Evolutionary conservation across 495 filamentous ascomycete species (phyloP).

Genomic region (Trichoderma erinaceum): DNA sequence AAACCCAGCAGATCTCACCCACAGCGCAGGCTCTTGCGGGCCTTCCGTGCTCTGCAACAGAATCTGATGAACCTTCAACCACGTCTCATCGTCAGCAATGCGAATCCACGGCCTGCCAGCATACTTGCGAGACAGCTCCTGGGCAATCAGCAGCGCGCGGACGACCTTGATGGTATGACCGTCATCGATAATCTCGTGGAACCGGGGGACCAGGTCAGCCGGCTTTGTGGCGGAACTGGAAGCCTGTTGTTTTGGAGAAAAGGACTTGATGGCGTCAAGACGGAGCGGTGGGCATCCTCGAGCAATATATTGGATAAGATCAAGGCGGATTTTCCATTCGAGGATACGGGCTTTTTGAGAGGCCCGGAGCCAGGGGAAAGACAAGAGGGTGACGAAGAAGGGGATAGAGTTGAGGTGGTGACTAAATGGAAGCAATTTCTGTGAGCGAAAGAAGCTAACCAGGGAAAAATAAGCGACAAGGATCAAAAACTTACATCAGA

Average conservation of each 20-base stretch:
- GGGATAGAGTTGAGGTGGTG: slow-evolving; percentile 40
- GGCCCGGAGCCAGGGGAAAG: slow-evolving; percentile 33
- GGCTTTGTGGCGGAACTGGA: not conserved
- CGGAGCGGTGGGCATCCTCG: slow-evolving; percentile 49
- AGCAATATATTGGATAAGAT: slow-evolving; percentile 62
- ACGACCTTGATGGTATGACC: slow-evolving; percentile 72
- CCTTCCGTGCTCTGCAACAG: slow-evolving; percentile 51
- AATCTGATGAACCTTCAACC: slow-evolving; percentile 64
- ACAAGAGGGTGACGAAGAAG: slow-evolving; percentile 35
- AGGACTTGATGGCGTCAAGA: slow-evolving; percentile 48
- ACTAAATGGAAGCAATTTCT: slow-evolving; percentile 20
- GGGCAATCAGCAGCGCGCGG: slow-evolving; percentile 52
- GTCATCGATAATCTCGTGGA: slow-evolving; percentile 56
- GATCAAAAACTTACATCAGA: slow-evolving; percentile 46
- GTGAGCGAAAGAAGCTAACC: not conserved
- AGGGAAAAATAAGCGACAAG: too few species aligned
- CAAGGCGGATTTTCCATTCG: slow-evolving; percentile 68
- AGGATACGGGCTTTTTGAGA: slow-evolving; percentile 56
- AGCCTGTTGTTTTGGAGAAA: slow-evolving; percentile 36
- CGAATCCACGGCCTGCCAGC: slow-evolving; percentile 40
- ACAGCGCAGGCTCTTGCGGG: slow-evolving; percentile 30
- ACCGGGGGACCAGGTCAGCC: slow-evolving; percentile 47
- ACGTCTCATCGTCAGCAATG: slow-evolving; percentile 59
- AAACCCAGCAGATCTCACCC: slow-evolving; percentile 53
- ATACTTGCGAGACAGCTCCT: slow-evolving; percentile 26